Evolutionary conservation across 805 yeast species (phyloP), one percentile per base, ranked within the genome.

Genomic region (Osmozyma mogii): DNA sequence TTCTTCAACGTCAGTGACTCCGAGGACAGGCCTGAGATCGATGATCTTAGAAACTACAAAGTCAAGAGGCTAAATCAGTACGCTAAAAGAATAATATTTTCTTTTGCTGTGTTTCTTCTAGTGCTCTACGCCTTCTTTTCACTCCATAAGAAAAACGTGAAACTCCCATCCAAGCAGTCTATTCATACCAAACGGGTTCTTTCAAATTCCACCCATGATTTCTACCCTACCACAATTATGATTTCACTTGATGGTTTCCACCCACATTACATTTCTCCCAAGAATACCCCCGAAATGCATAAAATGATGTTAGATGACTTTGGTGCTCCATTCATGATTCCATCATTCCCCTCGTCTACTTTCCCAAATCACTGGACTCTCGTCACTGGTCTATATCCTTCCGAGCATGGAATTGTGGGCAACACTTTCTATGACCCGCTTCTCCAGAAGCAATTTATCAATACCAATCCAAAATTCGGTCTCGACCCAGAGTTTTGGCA

Each of bases 281-380:
- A 62, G 12, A 46, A 66, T 17, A 88, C 96, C 0, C 97, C 97
- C 1, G 61, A 73, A 21, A 47, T 88, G 49, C 77, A 81, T 46
- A 53, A 62, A 7, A 51, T 88, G 50, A 55, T 75, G 38, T 40
- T 63, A 4, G 54, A 71, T 15, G 68, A 63, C 4, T 69, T 61
- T 29, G 80, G 78, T 10, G 75, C 85, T 4, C 96, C 96, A 1
- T 85, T 72, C 47, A 84, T 89, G 89, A 56, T 58, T 6, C 95
- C 96, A 1, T 70, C 85, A 2, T 85, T 87, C 50, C 96, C 96
- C 4, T 73, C 94, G 1, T 81, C 84, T 15, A 83, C 95, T 1
- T 84, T 84, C 44, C 92, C 95, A 1, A 88, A 89, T 50, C 95
- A 87, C 53, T 89, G 94, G 89, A 76, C 95, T 0, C 51, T 88